Conservation (phyloP, 1,139 yeast genomes). For the Debaryomyces fabryi region DNA sequence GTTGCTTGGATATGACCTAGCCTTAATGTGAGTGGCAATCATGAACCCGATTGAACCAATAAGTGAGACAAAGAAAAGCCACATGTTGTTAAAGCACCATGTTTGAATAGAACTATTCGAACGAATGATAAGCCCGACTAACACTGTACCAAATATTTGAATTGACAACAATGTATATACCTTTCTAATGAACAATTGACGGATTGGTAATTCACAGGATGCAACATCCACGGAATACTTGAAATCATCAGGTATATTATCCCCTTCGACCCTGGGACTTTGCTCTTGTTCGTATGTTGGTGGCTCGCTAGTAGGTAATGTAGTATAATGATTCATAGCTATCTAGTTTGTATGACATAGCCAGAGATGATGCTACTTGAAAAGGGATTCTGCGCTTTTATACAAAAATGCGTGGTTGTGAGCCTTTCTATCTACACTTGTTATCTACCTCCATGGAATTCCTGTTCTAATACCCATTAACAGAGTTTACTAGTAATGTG, state of each 20-base stretch:
- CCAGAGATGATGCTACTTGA: not conserved
- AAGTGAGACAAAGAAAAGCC: conserved; percentile 61
- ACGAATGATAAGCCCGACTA: conserved; percentile 59
- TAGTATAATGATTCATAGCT: conserved; percentile 9
- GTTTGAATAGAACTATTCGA: conserved; percentile 48
- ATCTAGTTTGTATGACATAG: not conserved
- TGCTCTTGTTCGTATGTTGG: conserved; percentile 29
- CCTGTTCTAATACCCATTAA: not conserved
- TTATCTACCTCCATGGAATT: not conserved
- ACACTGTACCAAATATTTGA: conserved; percentile 65
- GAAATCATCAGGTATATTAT: conserved; percentile 73
- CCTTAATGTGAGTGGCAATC: conserved; percentile 61
- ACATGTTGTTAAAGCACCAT: conserved; percentile 64
- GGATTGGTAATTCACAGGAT: conserved; percentile 72
- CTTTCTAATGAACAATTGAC: conserved; percentile 76
- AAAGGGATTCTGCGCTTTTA: not conserved
- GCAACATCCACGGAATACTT: conserved; percentile 80
- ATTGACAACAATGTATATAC: conserved; percentile 72
- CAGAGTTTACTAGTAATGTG: not conserved
- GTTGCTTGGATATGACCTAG: conserved; percentile 64
- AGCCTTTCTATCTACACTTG: not conserved
- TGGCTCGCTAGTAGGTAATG: conserved; percentile 19
- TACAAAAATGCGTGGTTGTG: not conserved
- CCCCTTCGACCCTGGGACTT: conserved; percentile 36
- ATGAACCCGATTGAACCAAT: conserved; percentile 64